Percentiles rank a stretch among this genome's conserved stretches.
phyloP scores from a whole-genome alignment of 306 rosid genomes.

The Crataegus laevigata region DNA sequence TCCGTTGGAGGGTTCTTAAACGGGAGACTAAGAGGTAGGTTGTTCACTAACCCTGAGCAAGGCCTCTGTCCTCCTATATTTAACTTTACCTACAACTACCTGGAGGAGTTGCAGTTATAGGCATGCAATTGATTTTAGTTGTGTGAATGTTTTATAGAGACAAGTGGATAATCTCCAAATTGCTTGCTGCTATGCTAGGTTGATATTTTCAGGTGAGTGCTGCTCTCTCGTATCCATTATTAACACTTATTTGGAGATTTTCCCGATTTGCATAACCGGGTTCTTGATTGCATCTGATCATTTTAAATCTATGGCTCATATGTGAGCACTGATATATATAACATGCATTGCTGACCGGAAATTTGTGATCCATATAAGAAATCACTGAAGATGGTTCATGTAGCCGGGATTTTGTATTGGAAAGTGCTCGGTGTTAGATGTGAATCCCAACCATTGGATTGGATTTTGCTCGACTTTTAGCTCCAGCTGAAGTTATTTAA shows the following conservation, averaged over 20 bases:
- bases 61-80: constrained; percentile 68
- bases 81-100: constrained; percentile 32
- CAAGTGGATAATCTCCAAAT: constrained; percentile 91
- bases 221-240: constrained; percentile 40
- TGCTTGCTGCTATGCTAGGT: constrained; percentile 99
- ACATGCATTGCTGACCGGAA: background rate
- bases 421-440: background rate
- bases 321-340: background rate
- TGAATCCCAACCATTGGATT: background rate
- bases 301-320: constrained; percentile 4
- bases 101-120: constrained; percentile 50
- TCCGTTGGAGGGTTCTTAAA: constrained; percentile 73
- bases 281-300: constrained; percentile 38
- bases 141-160: constrained; percentile 95
- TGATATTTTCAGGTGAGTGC: constrained; percentile 98
- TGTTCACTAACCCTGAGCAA: constrained; percentile 70
- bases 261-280: constrained; percentile 28
- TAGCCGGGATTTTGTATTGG: background rate
- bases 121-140: constrained; percentile 67
- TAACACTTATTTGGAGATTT: constrained; percentile 36
- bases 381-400: background rate
- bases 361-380: background rate
- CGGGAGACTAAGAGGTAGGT: constrained; percentile 97
- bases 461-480: background rate
- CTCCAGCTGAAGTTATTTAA: background rate